Evolutionary conservation across 345 rosid species (phyloP), one percentile per base, ranked within the genome.

Genomic region (Conringia planisiliqua): DNA sequence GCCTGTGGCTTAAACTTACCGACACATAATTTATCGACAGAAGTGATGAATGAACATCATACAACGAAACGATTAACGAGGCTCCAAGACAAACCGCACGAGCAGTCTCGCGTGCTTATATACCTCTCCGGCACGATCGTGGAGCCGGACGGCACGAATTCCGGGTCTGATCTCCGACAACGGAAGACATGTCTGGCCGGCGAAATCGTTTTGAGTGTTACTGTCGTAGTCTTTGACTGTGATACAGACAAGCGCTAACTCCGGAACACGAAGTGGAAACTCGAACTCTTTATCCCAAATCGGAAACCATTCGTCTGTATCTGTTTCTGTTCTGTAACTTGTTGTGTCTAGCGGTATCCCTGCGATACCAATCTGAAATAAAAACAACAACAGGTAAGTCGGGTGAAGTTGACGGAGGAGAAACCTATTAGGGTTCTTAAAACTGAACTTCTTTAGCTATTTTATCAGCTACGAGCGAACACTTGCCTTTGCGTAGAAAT

Each of bases 141-240:
- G 55, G 14, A 93, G 84, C 5, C 91, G 90, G 26, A 91, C 81
- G 0, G 95, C 82, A 7, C 96, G 90, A 71, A 93, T 73, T 35
- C 98, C 97, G 0, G 78, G 58, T 68, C 71, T 76, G 32, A 91
- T n/a, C 76, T 93, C 97, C 5, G 83, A 70, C 27, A 91, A 80
- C 6, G 97, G 98, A 73, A 94, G 64, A 71, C 92, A 89, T 62
- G 90, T 83, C 74, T 94, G 96, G 29, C 98, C 98, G 6, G 87
- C 95, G 54, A 94, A 91, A 48, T 91, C 93, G 61, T 91, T 87
- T 58, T 82, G 81, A 52, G 91, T 90, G 3, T 90, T 86, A 72
- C 75, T 82, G 70, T 94, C 91, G 33, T 87, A 79, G 33, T 89
- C 97, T 10, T 80, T 81, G 39, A 91, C 95, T 76, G 83, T 96